Evolutionary conservation across 2,329 filamentous ascomycete species (phyloP).

Genomic region (Hypocreales sp.): DNA sequence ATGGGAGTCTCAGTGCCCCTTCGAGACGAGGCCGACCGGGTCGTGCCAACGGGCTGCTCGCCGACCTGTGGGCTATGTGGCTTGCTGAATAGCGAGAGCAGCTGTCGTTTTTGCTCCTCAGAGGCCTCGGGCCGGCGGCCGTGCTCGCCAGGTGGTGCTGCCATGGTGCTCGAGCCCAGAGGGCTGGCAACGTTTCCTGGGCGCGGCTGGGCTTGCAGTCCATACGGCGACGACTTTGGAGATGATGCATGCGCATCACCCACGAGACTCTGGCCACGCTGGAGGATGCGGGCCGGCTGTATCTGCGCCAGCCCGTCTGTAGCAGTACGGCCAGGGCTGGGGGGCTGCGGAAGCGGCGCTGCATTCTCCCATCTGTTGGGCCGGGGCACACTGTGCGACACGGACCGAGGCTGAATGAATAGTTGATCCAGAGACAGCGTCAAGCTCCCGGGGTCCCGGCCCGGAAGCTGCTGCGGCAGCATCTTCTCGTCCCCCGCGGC

Average conservation of each 20-base stretch:
- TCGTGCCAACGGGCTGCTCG: conserved; percentile 1
- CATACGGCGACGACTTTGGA: conserved; percentile 9
- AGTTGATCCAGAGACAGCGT: conserved; percentile 8
- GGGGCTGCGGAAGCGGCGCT: background rate
- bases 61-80: conserved; percentile 3
- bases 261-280: conserved; percentile 16
- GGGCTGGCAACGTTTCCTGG: conserved; percentile 7
- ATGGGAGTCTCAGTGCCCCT: conserved; percentile 38
- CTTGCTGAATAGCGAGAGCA: conserved; percentile 50
- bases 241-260: conserved; percentile 6
- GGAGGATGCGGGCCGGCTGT: conserved; percentile 18
- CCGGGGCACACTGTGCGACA: conserved; percentile 5
- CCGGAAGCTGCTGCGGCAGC: conserved; percentile 1
- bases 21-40: conserved; percentile 15
- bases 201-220: conserved; percentile 6
- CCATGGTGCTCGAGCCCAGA: background rate
- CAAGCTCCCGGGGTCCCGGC: background rate
- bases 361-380: conserved; percentile 3
- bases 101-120: conserved; percentile 15
- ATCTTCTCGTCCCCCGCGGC: background rate
- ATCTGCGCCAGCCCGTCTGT: conserved; percentile 1
- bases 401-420: conserved; percentile 6
- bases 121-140: conserved; percentile 11
- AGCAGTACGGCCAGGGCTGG: no score
- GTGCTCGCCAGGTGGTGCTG: background rate